Evolutionary conservation across 2,329 filamentous ascomycete genomes (phyloP).

Genomic region (Diplodia intermedia): DNA sequence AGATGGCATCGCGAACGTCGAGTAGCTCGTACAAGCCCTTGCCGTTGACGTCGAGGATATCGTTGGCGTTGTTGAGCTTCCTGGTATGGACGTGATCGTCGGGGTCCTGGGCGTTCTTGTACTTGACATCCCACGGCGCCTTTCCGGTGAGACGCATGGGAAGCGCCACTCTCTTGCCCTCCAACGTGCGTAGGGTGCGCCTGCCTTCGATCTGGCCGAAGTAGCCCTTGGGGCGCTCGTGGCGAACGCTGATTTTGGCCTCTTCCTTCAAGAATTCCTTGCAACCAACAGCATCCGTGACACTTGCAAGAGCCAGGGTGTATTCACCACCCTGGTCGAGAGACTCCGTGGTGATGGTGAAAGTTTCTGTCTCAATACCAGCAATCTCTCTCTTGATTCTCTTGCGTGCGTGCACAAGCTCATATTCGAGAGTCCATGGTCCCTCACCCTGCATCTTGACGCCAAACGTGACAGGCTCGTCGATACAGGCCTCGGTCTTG

Average conservation of each 20-base stretch:
- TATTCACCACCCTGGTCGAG: slow-evolving; percentile 88
- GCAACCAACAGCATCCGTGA: slow-evolving; percentile 86
- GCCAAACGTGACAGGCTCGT: slow-evolving; percentile 77
- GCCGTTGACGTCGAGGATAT: slow-evolving; percentile 64
- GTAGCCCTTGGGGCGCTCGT: slow-evolving; percentile 83
- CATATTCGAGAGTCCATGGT: slow-evolving; percentile 90
- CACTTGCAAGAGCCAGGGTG: slow-evolving; percentile 80
- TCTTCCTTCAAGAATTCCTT: slow-evolving; percentile 86
- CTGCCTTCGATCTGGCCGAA: slow-evolving; percentile 88
- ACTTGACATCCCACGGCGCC: slow-evolving; percentile 81
- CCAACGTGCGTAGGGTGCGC: slow-evolving; percentile 75
- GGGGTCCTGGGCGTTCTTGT: slow-evolving; percentile 68
- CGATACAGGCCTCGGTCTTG: slow-evolving; percentile 76
- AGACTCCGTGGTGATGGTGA: slow-evolving; percentile 76
- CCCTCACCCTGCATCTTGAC: slow-evolving; percentile 80
- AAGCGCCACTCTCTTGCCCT: slow-evolving; percentile 74
- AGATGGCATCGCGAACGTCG: slow-evolving; percentile 78
- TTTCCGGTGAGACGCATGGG: slow-evolving; percentile 87
- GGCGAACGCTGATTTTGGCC: slow-evolving; percentile 82
- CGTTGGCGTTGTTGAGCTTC: slow-evolving; percentile 67
- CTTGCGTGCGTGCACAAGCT: slow-evolving; percentile 88
- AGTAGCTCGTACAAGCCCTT: slow-evolving; percentile 81
- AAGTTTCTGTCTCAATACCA: slow-evolving; percentile 67
- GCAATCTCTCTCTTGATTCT: slow-evolving; percentile 72
- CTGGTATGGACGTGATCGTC: slow-evolving; percentile 48